phyloP scores from a whole-genome alignment of 352 stramenopile species.

The Phytophthora melonis region DNA sequence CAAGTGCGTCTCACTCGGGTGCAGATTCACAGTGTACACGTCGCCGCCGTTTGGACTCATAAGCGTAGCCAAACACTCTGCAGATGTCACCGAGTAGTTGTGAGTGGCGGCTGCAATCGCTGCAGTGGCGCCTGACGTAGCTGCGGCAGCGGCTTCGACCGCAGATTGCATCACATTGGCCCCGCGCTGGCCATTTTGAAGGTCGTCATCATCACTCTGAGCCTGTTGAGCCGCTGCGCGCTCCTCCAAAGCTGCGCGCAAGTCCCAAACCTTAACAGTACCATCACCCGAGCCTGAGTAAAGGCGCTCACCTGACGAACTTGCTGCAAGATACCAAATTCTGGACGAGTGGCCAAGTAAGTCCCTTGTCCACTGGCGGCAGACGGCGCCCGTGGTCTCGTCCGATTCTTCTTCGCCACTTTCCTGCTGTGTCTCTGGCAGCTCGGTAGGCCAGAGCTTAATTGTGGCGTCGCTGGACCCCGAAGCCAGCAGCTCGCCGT shows the following conservation, averaged over 20 bases:
- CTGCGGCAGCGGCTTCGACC: constrained; percentile 20
- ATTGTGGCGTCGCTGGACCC: constrained; percentile 89
- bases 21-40: constrained; percentile 88
- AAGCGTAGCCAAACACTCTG: constrained; percentile 65
- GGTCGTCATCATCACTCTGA: constrained; percentile 47
- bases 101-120: constrained; percentile 36
- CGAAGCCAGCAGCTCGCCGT: constrained; percentile 85
- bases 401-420: constrained; percentile 35
- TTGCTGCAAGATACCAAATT: constrained; percentile 85
- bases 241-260: constrained; percentile 67
- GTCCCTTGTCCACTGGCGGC: constrained; percentile 64
- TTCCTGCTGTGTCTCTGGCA: constrained; percentile 32
- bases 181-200: constrained; percentile 40
- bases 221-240: constrained; percentile 43
- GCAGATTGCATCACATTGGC: constrained; percentile 43
- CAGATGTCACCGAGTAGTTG: constrained; percentile 50
- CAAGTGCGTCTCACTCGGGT: constrained; percentile 88
- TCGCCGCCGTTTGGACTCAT: constrained; percentile 67
- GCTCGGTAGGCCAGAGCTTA: constrained; percentile 87
- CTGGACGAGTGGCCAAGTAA: constrained; percentile 83
- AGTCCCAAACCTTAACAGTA: constrained; percentile 89
- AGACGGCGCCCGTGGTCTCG: constrained; percentile 52
- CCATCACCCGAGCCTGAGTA: constrained; percentile 86
- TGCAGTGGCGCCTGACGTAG: constrained; percentile 26
- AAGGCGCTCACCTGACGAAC: constrained; percentile 67